Evolutionary conservation across 1,139 yeast genomes (phyloP), one percentile per base, ranked within the genome.

Genomic region (Debaryomyces singareniensis): DNA sequence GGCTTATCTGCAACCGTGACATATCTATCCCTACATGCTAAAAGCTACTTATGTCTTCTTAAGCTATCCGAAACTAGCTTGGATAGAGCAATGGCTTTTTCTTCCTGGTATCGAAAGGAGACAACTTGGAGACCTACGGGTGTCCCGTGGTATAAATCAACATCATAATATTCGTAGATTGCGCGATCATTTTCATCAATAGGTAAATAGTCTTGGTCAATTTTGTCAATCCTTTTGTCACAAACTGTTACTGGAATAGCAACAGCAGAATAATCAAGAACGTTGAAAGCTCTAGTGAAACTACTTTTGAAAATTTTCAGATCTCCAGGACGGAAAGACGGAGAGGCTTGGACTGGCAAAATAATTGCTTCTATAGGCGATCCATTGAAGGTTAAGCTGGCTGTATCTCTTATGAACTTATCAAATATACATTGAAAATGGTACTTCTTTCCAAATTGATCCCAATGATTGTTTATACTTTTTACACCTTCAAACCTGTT

Each of bases 81-180:
- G 7, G 25, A 23, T 15, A 31, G 11, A 11, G 13, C 12, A 3
- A 31, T 24, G 7, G 27, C 29, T 16, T 21, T 30, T 24, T 33
- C 29, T 24, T 31, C 34, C 16, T 31, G 28, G 20, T 24, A 28
- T 10, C 28, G 20, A 10, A 16, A 11, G 10, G 28, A 71, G 5
- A 75, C 70, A 2, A 78, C 59, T 53, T 78, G 84, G 13, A 77
- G 54, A 18, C 76, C 71, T 4, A 76, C 78, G 2, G 83, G 81
- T 45, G 75, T 67, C 0, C 75, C 75, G 34, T 73, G 64, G 53
- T 64, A 65, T 35, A 66, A 55, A 26, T 55, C 63, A 20, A 47
- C 59, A 40, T 62, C 33, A 46, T 35, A 35, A 5, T 30, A 27
- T 4, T 23, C 26, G 16, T 35, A 28, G 12, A 27, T 30, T 15